Evolutionary conservation across 768 basidiomycete species (phyloP).

Genomic region (Serendipita indica): DNA sequence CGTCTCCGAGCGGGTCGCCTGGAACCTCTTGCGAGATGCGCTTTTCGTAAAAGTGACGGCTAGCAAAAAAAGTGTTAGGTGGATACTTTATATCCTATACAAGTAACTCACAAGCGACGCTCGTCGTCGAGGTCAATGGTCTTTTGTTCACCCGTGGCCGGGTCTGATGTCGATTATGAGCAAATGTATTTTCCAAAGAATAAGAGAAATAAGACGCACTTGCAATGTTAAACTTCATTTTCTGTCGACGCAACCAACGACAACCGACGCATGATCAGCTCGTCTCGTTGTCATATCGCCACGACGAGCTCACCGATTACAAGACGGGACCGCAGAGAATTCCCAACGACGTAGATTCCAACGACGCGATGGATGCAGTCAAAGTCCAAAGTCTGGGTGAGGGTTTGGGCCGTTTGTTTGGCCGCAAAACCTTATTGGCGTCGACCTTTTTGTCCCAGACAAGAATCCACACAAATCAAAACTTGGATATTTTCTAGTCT

Average conservation of each 20-base stretch:
- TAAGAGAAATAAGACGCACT: constrained; percentile 38
- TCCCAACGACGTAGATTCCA: background rate
- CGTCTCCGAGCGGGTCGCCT: constrained; percentile 79
- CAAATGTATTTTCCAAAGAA: background rate
- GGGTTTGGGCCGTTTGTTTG: constrained; percentile 8
- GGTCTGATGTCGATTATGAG: constrained; percentile 40
- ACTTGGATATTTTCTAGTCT: background rate
- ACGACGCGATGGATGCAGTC: background rate
- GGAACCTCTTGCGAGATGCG: constrained; percentile 91
- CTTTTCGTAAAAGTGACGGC: constrained; percentile 95
- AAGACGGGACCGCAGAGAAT: background rate
- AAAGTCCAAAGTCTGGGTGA: no score
- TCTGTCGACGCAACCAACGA: constrained; percentile 18
- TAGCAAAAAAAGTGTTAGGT: constrained; percentile 22
- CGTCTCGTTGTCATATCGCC: background rate
- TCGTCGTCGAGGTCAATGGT: constrained; percentile 89
- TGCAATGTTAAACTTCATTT: constrained; percentile 97
- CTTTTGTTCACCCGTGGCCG: constrained; percentile 96
- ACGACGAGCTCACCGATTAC: background rate
- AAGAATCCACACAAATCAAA: constrained; percentile 13
- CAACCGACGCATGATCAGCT: constrained; percentile 3
- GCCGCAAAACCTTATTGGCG: constrained; percentile 9
- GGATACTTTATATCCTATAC: background rate
- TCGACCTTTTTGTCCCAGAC: background rate
- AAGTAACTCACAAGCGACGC: constrained; percentile 49